A percentile compares a stretch with the other conserved stretches of the same genome.
phyloP scores from a whole-genome alignment of 306 rosid species.

The Ormosia emarginata region DNA sequence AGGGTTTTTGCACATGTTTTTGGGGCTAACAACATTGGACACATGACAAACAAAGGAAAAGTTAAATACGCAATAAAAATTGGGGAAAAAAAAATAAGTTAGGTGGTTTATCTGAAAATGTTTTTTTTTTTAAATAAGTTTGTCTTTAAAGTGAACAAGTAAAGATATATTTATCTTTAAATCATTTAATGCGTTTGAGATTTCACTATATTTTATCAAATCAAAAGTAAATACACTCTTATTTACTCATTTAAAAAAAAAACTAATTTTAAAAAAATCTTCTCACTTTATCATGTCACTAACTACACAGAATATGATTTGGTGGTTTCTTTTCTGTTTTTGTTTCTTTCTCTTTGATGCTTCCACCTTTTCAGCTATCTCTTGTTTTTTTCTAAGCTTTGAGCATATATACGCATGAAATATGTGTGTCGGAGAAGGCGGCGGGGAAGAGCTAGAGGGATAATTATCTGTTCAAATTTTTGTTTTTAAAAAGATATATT shows the following conservation, averaged over 20 bases:
- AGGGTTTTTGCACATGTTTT: neutral
- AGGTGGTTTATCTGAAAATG: neutral
- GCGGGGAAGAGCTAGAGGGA: neutral
- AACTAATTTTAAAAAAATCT: too few species aligned
- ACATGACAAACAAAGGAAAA: neutral
- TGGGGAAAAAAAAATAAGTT: neutral
- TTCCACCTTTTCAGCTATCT: neutral
- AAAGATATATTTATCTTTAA: too few species aligned
- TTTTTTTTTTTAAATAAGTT: too few species aligned
- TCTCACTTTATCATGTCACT: neutral
- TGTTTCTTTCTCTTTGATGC: neutral
- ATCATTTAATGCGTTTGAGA: too few species aligned
- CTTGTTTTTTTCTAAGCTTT: neutral
- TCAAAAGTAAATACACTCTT: too few species aligned
- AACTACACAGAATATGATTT: slow-evolving; percentile 20
- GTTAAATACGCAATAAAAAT: slow-evolving; percentile 12
- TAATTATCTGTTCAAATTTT: too few species aligned
- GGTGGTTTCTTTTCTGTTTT: neutral
- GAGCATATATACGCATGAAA: neutral
- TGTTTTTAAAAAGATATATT: too few species aligned
- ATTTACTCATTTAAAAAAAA: too few species aligned
- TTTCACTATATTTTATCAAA: too few species aligned
- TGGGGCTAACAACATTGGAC: neutral
- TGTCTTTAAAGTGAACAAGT: too few species aligned
- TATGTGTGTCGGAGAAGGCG: neutral